Evolutionary conservation across 768 basidiomycete genomes (phyloP), one percentile per base, ranked within the genome.

Genomic region (Podaxis mareebaensis): DNA sequence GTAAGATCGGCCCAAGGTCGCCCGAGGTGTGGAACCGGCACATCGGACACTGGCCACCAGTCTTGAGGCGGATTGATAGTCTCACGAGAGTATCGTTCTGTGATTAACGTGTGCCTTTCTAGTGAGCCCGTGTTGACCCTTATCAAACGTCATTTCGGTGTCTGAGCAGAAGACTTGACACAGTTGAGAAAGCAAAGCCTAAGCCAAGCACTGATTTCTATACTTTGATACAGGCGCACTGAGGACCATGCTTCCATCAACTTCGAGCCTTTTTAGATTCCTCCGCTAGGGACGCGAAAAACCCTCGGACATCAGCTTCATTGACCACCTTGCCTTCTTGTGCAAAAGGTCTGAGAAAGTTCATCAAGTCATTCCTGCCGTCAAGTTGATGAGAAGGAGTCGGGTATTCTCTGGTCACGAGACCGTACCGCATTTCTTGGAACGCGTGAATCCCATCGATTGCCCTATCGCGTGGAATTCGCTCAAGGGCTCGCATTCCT

Each of bases 361-460:
- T 79, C 64, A 89, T 79, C 20, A 94, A 76, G 61, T 87, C 83
- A 67, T 94, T 91, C 64, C 92, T 92, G 55, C n/a, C 54, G 65
- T 64, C 54, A 20, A 46, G 53, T 53, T 64, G 6, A 53, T 20
- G 40, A 44, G 38, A 36, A 42, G 44, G 36, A 11, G 17, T 24
- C 15, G 13, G 20, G 24, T 53, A 36, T 36, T 22, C 15, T 44
- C 20, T 24, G 12, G 54, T n/a, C 28, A 28, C 26, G 24, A 64
- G 54, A 22, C 74, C 83, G 57, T 66, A 93, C 92, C 90, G 81
- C 91, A 95, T 89, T 61, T 83, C 79, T 67, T 93, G 93, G 75
- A 91, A 94, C 4, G 91, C 93, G 61, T 86, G 84, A 24, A 94
- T 93, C 0, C 93, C 90, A 67, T 95, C 90, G 60, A 95, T 84